These are phyloP conservation scores for Fusarium abutilonis DNA, from an alignment of 2,329 filamentous ascomycete genomes.

Conservation along the genomic window DNA sequence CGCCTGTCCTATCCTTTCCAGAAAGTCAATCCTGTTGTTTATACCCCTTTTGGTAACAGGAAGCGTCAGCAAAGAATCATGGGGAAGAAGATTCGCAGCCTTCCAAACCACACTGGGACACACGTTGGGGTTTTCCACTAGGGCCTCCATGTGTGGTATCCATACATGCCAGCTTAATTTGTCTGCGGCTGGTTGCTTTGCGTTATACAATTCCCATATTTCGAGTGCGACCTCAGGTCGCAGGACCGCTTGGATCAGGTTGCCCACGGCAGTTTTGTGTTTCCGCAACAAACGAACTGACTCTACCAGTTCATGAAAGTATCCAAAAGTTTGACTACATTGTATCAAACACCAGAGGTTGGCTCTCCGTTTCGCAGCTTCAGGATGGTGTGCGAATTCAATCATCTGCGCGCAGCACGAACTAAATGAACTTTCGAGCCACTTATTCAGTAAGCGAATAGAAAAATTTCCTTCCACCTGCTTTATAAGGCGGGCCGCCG, in stretches of 20 bases:
- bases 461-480: not conserved
- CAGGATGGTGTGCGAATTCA: not conserved
- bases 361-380: too few species aligned
- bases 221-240: constrained; percentile 11
- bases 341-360: not conserved
- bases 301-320: constrained; percentile 17
- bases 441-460: not conserved
- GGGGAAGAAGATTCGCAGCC: constrained; percentile 40
- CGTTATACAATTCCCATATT: constrained; percentile 27
- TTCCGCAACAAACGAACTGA: constrained; percentile 6
- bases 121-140: constrained; percentile 49
- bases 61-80: not conserved
- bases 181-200: not conserved
- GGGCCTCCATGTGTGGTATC: constrained; percentile 46
- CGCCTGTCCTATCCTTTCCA: constrained; percentile 47
- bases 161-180: constrained; percentile 50
- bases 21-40: constrained; percentile 37
- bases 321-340: constrained; percentile 21
- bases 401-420: constrained; percentile 20
- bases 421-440: constrained; percentile 3
- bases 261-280: constrained; percentile 1
- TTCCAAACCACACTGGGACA: constrained; percentile 43
- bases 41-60: constrained; percentile 8
- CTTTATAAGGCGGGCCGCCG: constrained; percentile 21
- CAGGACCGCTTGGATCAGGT: constrained; percentile 12